A percentile compares a stretch with the other conserved stretches of the same genome.
phyloP scores from a whole-genome alignment of 352 stramenopile species.

The Globisporangium lucens region DNA sequence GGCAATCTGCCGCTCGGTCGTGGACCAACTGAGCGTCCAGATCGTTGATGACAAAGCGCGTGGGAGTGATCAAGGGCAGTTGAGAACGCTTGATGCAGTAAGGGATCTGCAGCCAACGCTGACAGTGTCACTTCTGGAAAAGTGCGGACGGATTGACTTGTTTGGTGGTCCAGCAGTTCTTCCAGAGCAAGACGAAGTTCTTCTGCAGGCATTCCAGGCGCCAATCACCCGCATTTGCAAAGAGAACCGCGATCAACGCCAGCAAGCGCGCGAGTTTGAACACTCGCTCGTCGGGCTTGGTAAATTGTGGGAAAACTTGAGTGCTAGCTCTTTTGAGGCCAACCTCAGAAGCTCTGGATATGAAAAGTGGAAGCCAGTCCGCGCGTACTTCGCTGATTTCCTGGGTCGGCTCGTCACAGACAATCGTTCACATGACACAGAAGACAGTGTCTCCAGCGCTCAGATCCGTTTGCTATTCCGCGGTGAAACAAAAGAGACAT shows the following conservation, averaged over 20 bases:
- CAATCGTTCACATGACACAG: neutral
- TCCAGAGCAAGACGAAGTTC: conserved; percentile 7
- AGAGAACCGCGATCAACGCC: neutral
- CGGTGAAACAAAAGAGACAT: conserved; percentile 11
- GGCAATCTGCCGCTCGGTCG: conserved; percentile 13
- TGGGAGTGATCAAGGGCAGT: neutral
- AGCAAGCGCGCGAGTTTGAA: neutral
- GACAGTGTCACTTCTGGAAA: conserved; percentile 9
- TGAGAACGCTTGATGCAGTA: neutral
- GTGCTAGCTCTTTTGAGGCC: neutral
- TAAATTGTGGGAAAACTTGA: conserved; percentile 7
- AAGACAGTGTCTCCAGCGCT: neutral
- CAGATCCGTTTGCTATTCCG: conserved; percentile 20
- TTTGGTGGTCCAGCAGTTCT: conserved; percentile 16
- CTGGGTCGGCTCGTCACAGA: neutral
- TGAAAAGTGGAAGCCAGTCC: conserved; percentile 4
- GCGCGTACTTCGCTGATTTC: neutral
- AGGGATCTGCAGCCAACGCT: neutral
- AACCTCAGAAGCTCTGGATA: neutral
- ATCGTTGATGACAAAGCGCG: conserved; percentile 1
- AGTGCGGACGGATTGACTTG: conserved; percentile 9
- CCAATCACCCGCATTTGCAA: conserved; percentile 12
- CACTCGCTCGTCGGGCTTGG: neutral
- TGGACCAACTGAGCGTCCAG: conserved; percentile 10
- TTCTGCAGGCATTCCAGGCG: conserved; percentile 15